Conservation (phyloP, 2,329 filamentous ascomycete species). For the Trichophyton benhamiae region DNA sequence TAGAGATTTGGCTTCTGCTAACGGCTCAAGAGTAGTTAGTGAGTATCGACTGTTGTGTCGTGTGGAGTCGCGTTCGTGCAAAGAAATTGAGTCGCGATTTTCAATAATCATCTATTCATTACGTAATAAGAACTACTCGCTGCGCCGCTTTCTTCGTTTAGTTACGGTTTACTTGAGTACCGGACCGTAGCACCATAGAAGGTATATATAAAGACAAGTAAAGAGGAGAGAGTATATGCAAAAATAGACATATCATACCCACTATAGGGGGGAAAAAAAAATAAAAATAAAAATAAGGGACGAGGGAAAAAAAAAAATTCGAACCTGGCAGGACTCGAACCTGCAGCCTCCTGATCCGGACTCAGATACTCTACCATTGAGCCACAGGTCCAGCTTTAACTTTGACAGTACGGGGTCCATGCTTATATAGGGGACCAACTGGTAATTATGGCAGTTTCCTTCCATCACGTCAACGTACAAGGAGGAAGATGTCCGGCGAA, state of each 20-base stretch:
- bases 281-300: background rate
- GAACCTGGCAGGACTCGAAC: constrained; percentile 7
- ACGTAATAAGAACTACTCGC: background rate
- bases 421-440: background rate
- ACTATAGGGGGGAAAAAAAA: background rate
- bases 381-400: constrained; percentile 6
- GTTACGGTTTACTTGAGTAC: background rate
- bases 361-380: constrained; percentile 7
- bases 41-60: background rate
- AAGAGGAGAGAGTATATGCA: background rate
- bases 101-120: background rate
- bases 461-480: background rate
- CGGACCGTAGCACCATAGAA: background rate
- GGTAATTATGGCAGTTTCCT: too few relatives aligned
- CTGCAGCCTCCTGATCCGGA: constrained; percentile 6
- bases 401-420: background rate
- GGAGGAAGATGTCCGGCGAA: background rate
- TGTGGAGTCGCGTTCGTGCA: background rate
- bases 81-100: background rate
- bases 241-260: background rate
- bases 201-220: too few relatives aligned
- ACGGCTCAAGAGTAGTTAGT: background rate
- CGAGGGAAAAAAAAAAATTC: background rate
- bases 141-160: background rate
- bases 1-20: background rate